Evolutionary conservation across 2,329 filamentous ascomycete species (phyloP).

Genomic region (Pseudogymnoascus sp.): DNA sequence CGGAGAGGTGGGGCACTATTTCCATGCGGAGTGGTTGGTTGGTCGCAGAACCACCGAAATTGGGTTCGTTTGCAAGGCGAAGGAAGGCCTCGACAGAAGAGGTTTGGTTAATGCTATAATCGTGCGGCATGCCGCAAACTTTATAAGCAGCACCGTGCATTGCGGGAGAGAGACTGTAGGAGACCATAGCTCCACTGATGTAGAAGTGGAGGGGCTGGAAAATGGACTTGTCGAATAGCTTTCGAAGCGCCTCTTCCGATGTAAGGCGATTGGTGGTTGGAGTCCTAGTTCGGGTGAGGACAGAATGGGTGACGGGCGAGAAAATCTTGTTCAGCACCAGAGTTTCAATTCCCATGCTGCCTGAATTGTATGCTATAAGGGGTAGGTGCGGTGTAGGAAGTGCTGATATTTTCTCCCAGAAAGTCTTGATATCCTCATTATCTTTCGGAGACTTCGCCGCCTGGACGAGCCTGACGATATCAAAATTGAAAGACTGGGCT

Average conservation of each 20-base stretch:
- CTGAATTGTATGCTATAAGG: conserved; percentile 48
- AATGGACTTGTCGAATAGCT: conserved; percentile 58
- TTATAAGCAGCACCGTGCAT: conserved; percentile 68
- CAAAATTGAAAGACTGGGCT: conserved; percentile 43
- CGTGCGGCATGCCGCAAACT: conserved; percentile 59
- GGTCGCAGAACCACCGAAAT: conserved; percentile 65
- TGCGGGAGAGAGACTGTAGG: conserved; percentile 64
- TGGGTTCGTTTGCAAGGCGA: conserved; percentile 53
- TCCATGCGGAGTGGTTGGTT: conserved; percentile 68
- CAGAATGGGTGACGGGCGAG: conserved; percentile 46
- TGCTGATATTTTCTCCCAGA: conserved; percentile 21
- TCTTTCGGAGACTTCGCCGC: conserved; percentile 41
- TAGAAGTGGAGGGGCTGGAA: conserved; percentile 64
- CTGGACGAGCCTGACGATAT: conserved; percentile 47
- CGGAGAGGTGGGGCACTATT: conserved; percentile 54
- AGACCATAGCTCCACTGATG: conserved; percentile 64
- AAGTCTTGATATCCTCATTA: conserved; percentile 32
- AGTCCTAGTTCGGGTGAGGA: background rate
- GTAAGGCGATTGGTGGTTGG: background rate
- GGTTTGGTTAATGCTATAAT: conserved; percentile 57
- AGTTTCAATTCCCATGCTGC: conserved; percentile 44
- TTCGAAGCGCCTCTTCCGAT: conserved; percentile 48
- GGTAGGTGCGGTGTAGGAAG: conserved; percentile 17
- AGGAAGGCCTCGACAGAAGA: conserved; percentile 54
- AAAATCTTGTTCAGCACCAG: conserved; percentile 49